Conservation (phyloP, 1,284 basidiomycete species). For the Pisolithus thermaeus region DNA sequence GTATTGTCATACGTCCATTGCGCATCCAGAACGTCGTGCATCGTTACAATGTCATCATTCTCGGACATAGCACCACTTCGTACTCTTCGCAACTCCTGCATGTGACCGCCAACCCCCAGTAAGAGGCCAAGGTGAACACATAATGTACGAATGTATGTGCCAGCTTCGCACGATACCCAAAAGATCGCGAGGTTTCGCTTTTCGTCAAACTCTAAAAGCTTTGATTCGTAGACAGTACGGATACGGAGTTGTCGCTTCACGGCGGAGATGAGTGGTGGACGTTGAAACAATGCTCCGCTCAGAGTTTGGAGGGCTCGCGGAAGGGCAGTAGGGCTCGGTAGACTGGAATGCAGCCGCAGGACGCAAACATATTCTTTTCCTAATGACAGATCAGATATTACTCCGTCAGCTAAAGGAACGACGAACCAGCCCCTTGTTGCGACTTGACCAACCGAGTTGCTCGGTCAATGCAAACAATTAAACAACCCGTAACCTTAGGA, state of each 20-base stretch:
- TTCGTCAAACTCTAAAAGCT: slow-evolving; percentile 96
- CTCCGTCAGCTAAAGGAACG: slow-evolving; percentile 2
- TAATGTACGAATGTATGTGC: slow-evolving; percentile 97
- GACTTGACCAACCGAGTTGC: slow-evolving; percentile 99
- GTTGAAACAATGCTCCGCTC: slow-evolving; percentile 98
- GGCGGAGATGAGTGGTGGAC: slow-evolving; percentile 97
- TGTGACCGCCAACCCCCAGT: slow-evolving; percentile 96
- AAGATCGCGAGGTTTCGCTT: slow-evolving; percentile 96
- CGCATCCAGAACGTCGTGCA: slow-evolving; percentile 99
- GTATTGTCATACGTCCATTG: slow-evolving; percentile 99
- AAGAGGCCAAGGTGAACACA: slow-evolving; percentile 96
- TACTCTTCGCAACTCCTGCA: slow-evolving; percentile 97
- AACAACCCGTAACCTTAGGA: slow-evolving; percentile 97
- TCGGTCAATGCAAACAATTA: slow-evolving; percentile 99
- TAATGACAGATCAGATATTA: slow-evolving; percentile 22
- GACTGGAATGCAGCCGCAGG: slow-evolving; percentile 81
- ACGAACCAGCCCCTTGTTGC: slow-evolving; percentile 87
- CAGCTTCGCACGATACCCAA: slow-evolving; percentile 98
- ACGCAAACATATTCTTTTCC: slow-evolving; percentile 99
- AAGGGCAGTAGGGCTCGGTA: slow-evolving; percentile 80
- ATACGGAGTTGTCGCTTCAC: slow-evolving; percentile 98
- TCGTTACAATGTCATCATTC: slow-evolving; percentile 98
- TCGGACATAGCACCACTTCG: slow-evolving; percentile 95
- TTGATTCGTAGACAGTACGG: slow-evolving; percentile 96
- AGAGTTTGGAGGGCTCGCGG: slow-evolving; percentile 94